A percentile compares a stretch with the other conserved stretches of the same genome.
Conservation (phyloP, 1,139 yeast species). For the Suhomyces bokatorum region DNA sequence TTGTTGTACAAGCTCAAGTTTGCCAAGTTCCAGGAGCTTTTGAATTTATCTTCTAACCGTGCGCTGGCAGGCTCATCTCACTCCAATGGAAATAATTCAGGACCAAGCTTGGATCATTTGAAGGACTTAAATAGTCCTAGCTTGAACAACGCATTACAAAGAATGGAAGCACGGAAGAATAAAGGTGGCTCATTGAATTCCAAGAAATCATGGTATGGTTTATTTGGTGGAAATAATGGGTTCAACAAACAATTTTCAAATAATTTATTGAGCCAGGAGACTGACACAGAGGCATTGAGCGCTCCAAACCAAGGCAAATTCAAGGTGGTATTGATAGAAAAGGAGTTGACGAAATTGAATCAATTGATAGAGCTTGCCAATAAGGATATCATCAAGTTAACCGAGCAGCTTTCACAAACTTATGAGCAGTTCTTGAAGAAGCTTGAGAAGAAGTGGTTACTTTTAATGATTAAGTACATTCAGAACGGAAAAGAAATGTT, state of each 20-base stretch:
- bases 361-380: slow-evolving; percentile 43
- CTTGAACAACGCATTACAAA: slow-evolving; percentile 38
- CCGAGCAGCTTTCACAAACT: slow-evolving; percentile 32
- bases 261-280: slow-evolving; percentile 8
- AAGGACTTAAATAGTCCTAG: slow-evolving; percentile 45
- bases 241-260: slow-evolving; percentile 15
- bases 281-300: neutral
- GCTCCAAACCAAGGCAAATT: slow-evolving; percentile 22
- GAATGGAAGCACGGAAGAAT: slow-evolving; percentile 29
- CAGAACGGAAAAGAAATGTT: slow-evolving; percentile 40
- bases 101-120: slow-evolving; percentile 26
- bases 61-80: slow-evolving; percentile 5
- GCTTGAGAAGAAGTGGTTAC: slow-evolving; percentile 45
- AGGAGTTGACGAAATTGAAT: slow-evolving; percentile 43
- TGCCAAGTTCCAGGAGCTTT: slow-evolving; percentile 41
- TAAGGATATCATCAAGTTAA: slow-evolving; percentile 37
- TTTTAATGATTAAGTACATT: slow-evolving; percentile 39
- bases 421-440: slow-evolving; percentile 33
- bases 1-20: slow-evolving; percentile 43
- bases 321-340: slow-evolving; percentile 39
- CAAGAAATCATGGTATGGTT: slow-evolving; percentile 48
- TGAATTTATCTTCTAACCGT: slow-evolving; percentile 24
- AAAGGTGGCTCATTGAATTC: slow-evolving; percentile 19
- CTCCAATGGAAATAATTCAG: slow-evolving; percentile 1
- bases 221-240: slow-evolving; percentile 43